phyloP scores from a whole-genome alignment of 352 stramenopile genomes.

The Thalassiosira livingstoniorum region DNA sequence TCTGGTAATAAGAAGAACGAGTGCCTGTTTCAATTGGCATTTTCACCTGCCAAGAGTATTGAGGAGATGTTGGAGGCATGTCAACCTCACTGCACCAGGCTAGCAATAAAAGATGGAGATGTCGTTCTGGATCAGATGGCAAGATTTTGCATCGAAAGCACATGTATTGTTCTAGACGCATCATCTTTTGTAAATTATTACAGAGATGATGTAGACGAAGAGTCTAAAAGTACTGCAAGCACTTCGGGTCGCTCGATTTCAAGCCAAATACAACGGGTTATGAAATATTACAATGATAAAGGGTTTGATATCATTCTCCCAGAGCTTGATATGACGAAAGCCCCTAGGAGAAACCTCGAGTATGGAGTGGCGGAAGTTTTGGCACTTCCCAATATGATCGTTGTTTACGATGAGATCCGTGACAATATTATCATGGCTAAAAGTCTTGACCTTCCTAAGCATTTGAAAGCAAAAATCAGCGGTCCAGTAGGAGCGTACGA shows the following conservation, averaged over 20 bases:
- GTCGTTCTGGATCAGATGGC: conserved; percentile 35
- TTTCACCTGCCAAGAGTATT: conserved; percentile 10
- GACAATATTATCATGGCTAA: conserved; percentile 27
- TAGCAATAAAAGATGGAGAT: conserved; percentile 29
- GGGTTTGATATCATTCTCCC: conserved; percentile 48
- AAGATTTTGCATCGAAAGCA: conserved; percentile 35
- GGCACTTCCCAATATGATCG: conserved; percentile 25
- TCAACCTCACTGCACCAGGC: conserved; percentile 33
- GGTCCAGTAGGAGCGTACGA: conserved; percentile 31
- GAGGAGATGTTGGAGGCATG: conserved; percentile 27
- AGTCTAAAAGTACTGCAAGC: too few species aligned
- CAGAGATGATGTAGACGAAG: conserved; percentile 5
- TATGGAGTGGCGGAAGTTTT: conserved; percentile 31
- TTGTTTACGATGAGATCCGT: conserved; percentile 23
- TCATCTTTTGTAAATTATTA: conserved; percentile 33
- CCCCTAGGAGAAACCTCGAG: conserved; percentile 21
- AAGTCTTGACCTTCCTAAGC: conserved; percentile 10
- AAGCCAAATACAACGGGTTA: conserved; percentile 18
- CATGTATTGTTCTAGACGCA: conserved; percentile 31
- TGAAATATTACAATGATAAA: conserved; percentile 36
- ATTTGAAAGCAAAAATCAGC: conserved; percentile 5
- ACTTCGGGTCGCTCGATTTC: conserved; percentile 15
- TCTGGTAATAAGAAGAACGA: conserved; percentile 4
- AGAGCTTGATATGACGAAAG: conserved; percentile 32
- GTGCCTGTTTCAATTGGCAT: conserved; percentile 34